Conservation (phyloP, 768 basidiomycete genomes). For the Macrocybe gigantea region DNA sequence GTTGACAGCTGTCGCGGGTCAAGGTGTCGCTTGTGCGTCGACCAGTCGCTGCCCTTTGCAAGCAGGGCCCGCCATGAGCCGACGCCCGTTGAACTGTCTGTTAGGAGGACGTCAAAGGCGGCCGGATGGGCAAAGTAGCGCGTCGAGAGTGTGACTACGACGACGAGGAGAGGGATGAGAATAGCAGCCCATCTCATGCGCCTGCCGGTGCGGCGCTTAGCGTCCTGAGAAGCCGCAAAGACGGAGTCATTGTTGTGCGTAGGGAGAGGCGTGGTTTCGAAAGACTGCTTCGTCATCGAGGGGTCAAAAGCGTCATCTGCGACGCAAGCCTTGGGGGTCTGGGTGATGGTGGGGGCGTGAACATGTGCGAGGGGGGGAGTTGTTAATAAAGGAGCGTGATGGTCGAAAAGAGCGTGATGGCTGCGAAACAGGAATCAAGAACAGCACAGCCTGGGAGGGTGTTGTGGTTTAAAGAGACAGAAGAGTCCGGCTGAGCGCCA, state of each 20-base stretch:
- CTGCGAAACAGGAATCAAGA: neutral
- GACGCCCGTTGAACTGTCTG: slow-evolving; percentile 15
- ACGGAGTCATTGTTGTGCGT: slow-evolving; percentile 2
- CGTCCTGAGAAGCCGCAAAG: slow-evolving; percentile 1
- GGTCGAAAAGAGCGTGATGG: slow-evolving; percentile 4
- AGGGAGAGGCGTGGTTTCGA: slow-evolving; percentile 3
- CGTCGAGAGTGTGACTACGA: slow-evolving; percentile 47
- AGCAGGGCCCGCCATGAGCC: slow-evolving; percentile 23
- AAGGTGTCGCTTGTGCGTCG: slow-evolving; percentile 36
- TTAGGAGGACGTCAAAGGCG: slow-evolving; percentile 34
- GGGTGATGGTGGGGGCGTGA: slow-evolving; percentile 12
- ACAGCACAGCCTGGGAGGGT: neutral
- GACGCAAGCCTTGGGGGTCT: neutral
- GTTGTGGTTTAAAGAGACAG: neutral
- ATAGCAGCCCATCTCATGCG: slow-evolving; percentile 46
- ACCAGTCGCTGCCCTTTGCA: slow-evolving; percentile 26
- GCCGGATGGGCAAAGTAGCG: slow-evolving; percentile 45
- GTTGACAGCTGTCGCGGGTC: slow-evolving; percentile 4
- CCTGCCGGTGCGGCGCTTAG: slow-evolving; percentile 40
- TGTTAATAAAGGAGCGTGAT: slow-evolving; percentile 10
- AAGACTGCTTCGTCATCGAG: slow-evolving; percentile 4
- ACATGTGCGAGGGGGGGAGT: slow-evolving; percentile 2
- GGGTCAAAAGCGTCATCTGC: slow-evolving; percentile 2
- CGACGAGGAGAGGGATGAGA: slow-evolving; percentile 48
- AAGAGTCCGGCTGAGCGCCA: too few relatives aligned